phyloP scores from a whole-genome alignment of 768 basidiomycete species.

The Suillus placidus region DNA sequence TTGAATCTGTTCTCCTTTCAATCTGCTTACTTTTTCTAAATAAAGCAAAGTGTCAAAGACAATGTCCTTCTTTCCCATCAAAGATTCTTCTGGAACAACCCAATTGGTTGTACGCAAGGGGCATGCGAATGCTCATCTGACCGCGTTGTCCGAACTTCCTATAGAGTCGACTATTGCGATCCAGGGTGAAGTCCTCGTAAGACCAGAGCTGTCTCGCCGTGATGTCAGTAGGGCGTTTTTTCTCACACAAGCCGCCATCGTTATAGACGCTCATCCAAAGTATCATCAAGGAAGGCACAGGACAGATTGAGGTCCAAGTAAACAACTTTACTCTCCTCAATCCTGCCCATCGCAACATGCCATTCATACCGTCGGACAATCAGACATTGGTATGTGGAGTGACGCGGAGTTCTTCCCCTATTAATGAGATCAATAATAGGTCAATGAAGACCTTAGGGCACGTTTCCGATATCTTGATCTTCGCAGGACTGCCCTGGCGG shows the following conservation, averaged over 20 bases:
- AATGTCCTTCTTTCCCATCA: conserved; percentile 86
- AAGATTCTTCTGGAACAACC: conserved; percentile 73
- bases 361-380: conserved; percentile 83
- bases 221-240: conserved; percentile 46
- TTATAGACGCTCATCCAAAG: conserved; percentile 12
- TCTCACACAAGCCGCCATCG: not conserved
- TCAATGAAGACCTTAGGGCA: conserved; percentile 84
- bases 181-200: conserved; percentile 67
- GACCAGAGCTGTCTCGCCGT: conserved; percentile 65
- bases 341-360: conserved; percentile 67
- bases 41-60: conserved; percentile 66
- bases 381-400: conserved; percentile 66
- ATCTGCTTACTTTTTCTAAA: conserved; percentile 37
- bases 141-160: conserved; percentile 61
- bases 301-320: conserved; percentile 82
- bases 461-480: conserved; percentile 90
- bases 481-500: conserved; percentile 68
- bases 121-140: conserved; percentile 33
- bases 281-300: conserved; percentile 55
- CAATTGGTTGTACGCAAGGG: conserved; percentile 71
- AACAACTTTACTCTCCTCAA: conserved; percentile 75
- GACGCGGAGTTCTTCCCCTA: not conserved
- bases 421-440: conserved; percentile 43
- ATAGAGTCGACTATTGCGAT: conserved; percentile 79
- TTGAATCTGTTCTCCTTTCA: conserved; percentile 33